These are phyloP conservation scores for Ceratocystis harringtonii DNA, from an alignment of 2,329 filamentous ascomycete genomes.

Conservation along the genomic window DNA sequence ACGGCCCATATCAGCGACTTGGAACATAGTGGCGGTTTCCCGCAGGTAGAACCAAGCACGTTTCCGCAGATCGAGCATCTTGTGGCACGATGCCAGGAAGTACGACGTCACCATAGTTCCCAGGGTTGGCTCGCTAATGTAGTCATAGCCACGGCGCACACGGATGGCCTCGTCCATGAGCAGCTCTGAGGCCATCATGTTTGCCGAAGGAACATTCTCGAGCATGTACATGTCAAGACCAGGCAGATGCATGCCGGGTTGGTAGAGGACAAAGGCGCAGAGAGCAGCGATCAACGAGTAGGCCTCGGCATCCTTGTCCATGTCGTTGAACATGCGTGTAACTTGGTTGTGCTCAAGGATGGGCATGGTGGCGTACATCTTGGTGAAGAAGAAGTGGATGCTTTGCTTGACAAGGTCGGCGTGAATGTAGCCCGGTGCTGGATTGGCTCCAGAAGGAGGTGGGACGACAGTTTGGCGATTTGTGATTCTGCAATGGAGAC, in stretches of 20 bases:
- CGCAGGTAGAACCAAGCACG: slow-evolving; percentile 68
- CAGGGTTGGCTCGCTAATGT: slow-evolving; percentile 39
- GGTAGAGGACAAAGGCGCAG: slow-evolving; percentile 53
- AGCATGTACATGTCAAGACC: slow-evolving; percentile 40
- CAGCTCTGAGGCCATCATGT: slow-evolving; percentile 48
- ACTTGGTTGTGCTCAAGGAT: slow-evolving; percentile 44
- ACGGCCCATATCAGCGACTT: slow-evolving; percentile 45
- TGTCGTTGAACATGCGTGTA: slow-evolving; percentile 42
- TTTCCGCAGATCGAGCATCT: slow-evolving; percentile 25
- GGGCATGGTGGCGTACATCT: slow-evolving; percentile 50
- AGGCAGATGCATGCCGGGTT: slow-evolving; percentile 50
- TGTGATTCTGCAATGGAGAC: slow-evolving; percentile 45
- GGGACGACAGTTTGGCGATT: slow-evolving; percentile 23
- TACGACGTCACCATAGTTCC: slow-evolving; percentile 58
- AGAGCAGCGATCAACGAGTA: slow-evolving; percentile 52
- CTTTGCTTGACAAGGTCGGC: slow-evolving; percentile 50
- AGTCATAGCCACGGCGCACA: slow-evolving; percentile 49
- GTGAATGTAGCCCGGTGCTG: slow-evolving; percentile 46
- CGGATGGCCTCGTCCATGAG: slow-evolving; percentile 52
- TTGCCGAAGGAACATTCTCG: slow-evolving; percentile 42
- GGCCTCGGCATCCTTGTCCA: slow-evolving; percentile 46
- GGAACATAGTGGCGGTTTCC: slow-evolving; percentile 57
- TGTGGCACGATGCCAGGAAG: slow-evolving; percentile 58
- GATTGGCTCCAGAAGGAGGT: slow-evolving; percentile 29
- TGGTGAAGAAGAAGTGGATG: slow-evolving; percentile 51